phyloP scores from a whole-genome alignment of 345 rosid genomes.

The Sonneratia alba region DNA sequence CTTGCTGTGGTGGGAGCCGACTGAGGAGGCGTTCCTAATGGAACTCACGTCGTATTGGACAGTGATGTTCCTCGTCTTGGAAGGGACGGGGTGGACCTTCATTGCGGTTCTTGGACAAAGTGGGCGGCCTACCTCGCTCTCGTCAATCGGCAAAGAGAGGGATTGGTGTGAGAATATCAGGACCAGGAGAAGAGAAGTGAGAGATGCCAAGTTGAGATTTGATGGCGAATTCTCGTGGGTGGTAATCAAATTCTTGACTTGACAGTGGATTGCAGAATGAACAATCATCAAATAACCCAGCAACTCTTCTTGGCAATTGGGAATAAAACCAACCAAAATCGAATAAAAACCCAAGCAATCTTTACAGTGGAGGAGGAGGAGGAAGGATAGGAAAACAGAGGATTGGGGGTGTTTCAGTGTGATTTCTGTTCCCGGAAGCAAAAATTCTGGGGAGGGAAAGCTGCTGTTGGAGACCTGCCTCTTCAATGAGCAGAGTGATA shows the following conservation, averaged over 20 bases:
- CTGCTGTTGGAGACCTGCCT: too few species aligned
- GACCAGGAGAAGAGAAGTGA: conserved; percentile 4
- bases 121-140: conserved; percentile 2
- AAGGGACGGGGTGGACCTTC: conserved; percentile 82
- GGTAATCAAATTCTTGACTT: conserved; percentile 32
- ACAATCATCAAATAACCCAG: conserved; percentile 19
- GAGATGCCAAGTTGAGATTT: conserved; percentile 20
- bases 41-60: conserved; percentile 31
- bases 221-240: conserved; percentile 7
- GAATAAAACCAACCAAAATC: conserved; percentile 10
- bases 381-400: not conserved
- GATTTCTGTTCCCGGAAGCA: not conserved
- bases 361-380: not conserved
- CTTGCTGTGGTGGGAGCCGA: conserved; percentile 40
- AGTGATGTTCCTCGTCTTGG: conserved; percentile 47
- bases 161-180: conserved; percentile 21
- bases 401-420: not conserved
- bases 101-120: conserved; percentile 18
- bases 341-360: conserved; percentile 3
- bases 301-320: not conserved
- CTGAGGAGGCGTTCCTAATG: conserved; percentile 5
- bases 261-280: conserved; percentile 13
- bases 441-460: not conserved
- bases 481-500: too few species aligned
- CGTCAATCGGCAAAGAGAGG: not conserved